Evolutionary conservation across 495 filamentous ascomycete genomes (phyloP).

Genomic region (Aspergillus funiculosus): DNA sequence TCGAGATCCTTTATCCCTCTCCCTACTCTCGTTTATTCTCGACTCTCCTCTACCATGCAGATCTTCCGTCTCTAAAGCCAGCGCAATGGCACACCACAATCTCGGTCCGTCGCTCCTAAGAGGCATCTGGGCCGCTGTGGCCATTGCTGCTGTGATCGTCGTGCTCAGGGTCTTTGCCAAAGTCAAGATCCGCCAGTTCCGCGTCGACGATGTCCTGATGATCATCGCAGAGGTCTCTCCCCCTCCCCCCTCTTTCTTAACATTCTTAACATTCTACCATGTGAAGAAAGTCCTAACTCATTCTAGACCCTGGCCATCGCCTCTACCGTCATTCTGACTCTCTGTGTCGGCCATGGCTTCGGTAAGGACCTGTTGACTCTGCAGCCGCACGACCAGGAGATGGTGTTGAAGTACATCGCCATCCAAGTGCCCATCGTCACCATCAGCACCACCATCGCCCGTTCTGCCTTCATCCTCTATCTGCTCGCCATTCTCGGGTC

Average conservation of each 20-base stretch:
- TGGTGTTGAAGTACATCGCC: conserved; percentile 29
- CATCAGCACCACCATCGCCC: conserved; percentile 31
- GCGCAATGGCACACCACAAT: conserved; percentile 4
- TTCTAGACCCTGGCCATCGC: conserved; percentile 25
- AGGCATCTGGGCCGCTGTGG: conserved; percentile 32
- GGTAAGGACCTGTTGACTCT: conserved; percentile 22
- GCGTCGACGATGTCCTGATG: conserved; percentile 35
- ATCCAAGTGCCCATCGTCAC: conserved; percentile 32
- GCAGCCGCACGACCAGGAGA: conserved; percentile 5
- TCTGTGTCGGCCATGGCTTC: conserved; percentile 29
- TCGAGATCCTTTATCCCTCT: too few species aligned
- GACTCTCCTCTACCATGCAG: too few species aligned
- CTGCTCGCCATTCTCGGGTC: conserved; percentile 28
- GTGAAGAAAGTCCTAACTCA: background rate
- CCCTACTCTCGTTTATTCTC: too few species aligned
- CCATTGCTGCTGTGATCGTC: conserved; percentile 32
- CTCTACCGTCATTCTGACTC: conserved; percentile 24
- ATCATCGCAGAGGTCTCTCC: conserved; percentile 27
- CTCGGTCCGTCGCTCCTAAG: conserved; percentile 22
- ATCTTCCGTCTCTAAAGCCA: too few species aligned
- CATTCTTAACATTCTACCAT: background rate
- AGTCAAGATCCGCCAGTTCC: conserved; percentile 31
- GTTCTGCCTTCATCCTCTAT: conserved; percentile 32
- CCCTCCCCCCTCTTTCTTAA: background rate
- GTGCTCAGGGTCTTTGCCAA: conserved; percentile 31